Evolutionary conservation across 805 yeast species (phyloP), one percentile per base, ranked within the genome.

Genomic region (Candida parachauliodes): DNA sequence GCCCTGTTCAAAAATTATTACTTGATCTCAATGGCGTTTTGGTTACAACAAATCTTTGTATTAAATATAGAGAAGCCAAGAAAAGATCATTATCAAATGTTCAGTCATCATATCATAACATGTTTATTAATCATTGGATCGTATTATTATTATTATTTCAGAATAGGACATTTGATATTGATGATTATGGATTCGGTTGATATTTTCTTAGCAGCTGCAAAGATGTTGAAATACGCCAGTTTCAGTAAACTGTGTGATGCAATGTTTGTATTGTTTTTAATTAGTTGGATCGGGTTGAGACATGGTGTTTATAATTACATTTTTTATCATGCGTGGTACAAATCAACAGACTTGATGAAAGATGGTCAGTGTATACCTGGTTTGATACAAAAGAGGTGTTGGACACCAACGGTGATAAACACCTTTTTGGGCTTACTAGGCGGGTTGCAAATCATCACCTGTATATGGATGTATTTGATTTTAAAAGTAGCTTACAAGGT

Each of bases 151-250:
- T 80, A 83, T 60, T 83, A 80, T 59, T 76, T 81, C 23, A 72
- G 86, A 25, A 74, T 86, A 39, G 96, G 97, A 21, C 86, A 87
- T 59, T 72, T 82, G 20, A 81, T 88, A 31, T 60, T 87, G 47
- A 71, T 81, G 44, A 62, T 86, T 39, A 88, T 88, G 95, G 96
- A 88, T 62, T 65, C 80, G 21, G 93, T 79, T 33, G 97, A 88
- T 56, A 76, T 82, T 29, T 66, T 78, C 42, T 68, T 88, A 31
- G 67, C 89, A 1, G 57, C 70, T 3, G 95, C 96, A 4, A 88
- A 88, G 56, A 65, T 86, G 60, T 67, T 86, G 45, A 84, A 80
- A 55, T 88, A 88, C 56, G 70, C 83, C 42, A 84, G 88, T 0
- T 76, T 60, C 49, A 65, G 67, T 27, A 62, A 51, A 7, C 47